phyloP scores from a whole-genome alignment of 2,329 filamentous ascomycete genomes.

The Myriosclerotinia curreyana region DNA sequence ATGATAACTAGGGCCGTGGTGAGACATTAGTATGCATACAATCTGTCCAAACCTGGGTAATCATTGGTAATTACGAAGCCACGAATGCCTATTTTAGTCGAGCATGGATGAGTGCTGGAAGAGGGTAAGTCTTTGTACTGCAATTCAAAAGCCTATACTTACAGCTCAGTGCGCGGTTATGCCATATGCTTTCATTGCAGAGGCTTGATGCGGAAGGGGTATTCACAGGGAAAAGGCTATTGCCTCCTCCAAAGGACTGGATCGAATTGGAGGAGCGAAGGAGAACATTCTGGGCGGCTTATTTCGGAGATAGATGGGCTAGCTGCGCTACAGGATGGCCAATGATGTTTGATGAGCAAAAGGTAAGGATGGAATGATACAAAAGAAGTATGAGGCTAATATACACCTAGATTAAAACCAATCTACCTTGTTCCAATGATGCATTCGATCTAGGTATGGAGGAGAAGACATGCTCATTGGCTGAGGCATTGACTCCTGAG shows the following conservation, averaged over 20 bases:
- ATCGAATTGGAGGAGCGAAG: conserved; percentile 77
- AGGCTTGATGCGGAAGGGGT: conserved; percentile 64
- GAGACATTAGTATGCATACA: conserved; percentile 76
- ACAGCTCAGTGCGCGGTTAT: conserved; percentile 53
- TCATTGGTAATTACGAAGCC: conserved; percentile 77
- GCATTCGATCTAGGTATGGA: conserved; percentile 66
- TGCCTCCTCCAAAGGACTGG: conserved; percentile 75
- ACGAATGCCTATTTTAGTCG: conserved; percentile 81
- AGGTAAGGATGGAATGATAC: conserved; percentile 41
- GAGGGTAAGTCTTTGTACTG: conserved; percentile 43
- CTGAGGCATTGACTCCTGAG: conserved; percentile 53
- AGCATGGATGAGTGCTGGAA: conserved; percentile 77
- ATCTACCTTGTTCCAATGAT: conserved; percentile 76
- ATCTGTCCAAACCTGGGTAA: conserved; percentile 76
- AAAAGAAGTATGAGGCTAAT: conserved; percentile 22
- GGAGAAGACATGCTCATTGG: conserved; percentile 60
- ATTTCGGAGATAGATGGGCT: conserved; percentile 78
- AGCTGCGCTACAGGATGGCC: conserved; percentile 92
- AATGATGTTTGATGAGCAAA: conserved; percentile 69
- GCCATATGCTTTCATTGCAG: conserved; percentile 83
- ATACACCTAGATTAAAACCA: conserved; percentile 52
- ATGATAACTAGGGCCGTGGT: conserved; percentile 57
- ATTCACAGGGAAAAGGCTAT: conserved; percentile 65
- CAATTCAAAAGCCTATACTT: background rate
- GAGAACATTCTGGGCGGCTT: conserved; percentile 82